phyloP scores from a whole-genome alignment of 2,329 filamentous ascomycete genomes.

The Paecilomyces fulvus region DNA sequence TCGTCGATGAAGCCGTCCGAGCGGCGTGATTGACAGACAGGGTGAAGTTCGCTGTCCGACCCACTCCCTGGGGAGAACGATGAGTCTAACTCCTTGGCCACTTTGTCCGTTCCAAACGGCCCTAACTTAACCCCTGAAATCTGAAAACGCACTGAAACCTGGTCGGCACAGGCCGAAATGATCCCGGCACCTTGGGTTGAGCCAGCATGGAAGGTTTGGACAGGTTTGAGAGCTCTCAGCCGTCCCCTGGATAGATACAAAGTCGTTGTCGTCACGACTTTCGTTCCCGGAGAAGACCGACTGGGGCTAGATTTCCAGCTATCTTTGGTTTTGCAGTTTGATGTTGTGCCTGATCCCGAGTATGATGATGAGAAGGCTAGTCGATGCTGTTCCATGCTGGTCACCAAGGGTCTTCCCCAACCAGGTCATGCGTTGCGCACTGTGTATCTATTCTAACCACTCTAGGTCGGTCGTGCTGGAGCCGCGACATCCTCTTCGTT shows the following conservation, averaged over 20 bases:
- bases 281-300: not conserved
- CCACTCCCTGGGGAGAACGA: not conserved
- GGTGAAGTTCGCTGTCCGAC: not conserved
- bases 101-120: not conserved
- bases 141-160: not conserved
- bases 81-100: not conserved
- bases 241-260: not conserved
- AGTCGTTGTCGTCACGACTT: not conserved
- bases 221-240: not conserved
- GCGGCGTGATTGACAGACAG: not conserved
- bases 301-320: not conserved
- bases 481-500: not conserved
- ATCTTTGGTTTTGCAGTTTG: too few relatives aligned
- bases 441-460: not conserved
- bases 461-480: not conserved
- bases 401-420: not conserved
- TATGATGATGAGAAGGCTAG: not conserved
- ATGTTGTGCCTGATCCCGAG: not conserved
- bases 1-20: not conserved
- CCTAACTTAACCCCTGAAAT: not conserved
- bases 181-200: not conserved
- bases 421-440: not conserved
- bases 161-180: not conserved
- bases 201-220: not conserved
- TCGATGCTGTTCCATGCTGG: not conserved